Base-by-base conservation (phyloP, 371 early-diverging fungal species). In the Mortierella sp. region DNA sequence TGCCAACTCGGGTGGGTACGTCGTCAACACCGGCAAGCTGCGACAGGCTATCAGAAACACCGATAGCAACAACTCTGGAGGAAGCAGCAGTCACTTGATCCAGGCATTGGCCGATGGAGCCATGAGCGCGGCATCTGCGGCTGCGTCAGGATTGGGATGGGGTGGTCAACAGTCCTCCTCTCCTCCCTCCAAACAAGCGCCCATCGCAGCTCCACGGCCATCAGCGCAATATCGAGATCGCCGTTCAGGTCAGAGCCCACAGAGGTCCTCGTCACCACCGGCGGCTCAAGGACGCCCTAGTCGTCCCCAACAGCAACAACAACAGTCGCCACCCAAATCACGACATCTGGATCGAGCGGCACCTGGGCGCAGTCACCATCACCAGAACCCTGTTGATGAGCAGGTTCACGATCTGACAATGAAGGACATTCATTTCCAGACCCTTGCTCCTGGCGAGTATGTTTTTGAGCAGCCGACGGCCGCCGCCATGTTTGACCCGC, bases 371-470 rank as follows among this genome's bases (percentile, higher is more conserved):
- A 71, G 56, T 14, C 79, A 41, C 16, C 74, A 46, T 32, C 78
- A 71, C 18, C 41, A 65, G 60, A 60, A 12, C 60, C 32, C 60
- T 65, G 65, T 56, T 18, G 38, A 24, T 7, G 83, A 83, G 21
- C 80, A 80, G 68, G 18, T 16, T 16, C 80, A 87, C 54, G 87
- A 87, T 70, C 72, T 87, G 63, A 87, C 87, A 7, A 87, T 87
- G 87, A 87, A 80, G 49, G 87, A 87, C 43, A 82, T 87, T 58
- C 54, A 87, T 41, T 82, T 82, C 48, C 87, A 87, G 51, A 87
- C 87, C 0, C 44, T 87, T 0, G 7, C 71, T 0, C 74, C 78
- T 12, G 48, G 46, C 3, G 46, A 46, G 24, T 71, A 78, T 38
- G 74, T 60, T 1, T 14, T 32, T 60, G 35, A 60, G 35, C 60